Percentiles rank a stretch among this genome's conserved stretches.
These are phyloP conservation scores for Tubosaeta sp. DNA, from an alignment of 768 basidiomycete species.

Conservation along the genomic window DNA sequence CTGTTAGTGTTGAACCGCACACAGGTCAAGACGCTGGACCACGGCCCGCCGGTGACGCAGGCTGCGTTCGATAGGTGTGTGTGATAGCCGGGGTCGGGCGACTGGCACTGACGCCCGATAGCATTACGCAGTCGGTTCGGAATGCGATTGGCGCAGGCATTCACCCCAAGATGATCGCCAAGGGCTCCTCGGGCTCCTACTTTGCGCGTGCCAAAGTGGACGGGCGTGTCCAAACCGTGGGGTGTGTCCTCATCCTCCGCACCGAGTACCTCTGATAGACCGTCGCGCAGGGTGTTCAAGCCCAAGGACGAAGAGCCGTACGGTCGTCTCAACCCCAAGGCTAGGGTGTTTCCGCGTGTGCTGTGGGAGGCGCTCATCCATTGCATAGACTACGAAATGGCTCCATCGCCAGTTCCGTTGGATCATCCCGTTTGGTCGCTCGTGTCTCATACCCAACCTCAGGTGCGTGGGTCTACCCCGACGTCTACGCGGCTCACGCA, in stretches of 20 bases:
- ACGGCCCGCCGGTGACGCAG: conserved; percentile 71
- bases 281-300: conserved; percentile 69
- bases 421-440: conserved; percentile 87
- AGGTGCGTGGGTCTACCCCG: conserved; percentile 42
- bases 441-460: conserved; percentile 85
- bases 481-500: background rate
- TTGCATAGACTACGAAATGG: conserved; percentile 77
- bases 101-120: conserved; percentile 25
- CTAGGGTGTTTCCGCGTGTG: conserved; percentile 17
- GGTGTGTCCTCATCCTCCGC: conserved; percentile 43
- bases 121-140: conserved; percentile 60
- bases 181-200: conserved; percentile 88
- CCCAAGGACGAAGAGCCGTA: conserved; percentile 92
- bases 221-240: conserved; percentile 72
- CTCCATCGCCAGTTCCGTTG: conserved; percentile 83
- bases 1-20: conserved; percentile 5
- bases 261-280: conserved; percentile 2
- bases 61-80: conserved; percentile 67
- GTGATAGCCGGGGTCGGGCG: background rate
- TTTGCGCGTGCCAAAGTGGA: conserved; percentile 84
- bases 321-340: conserved; percentile 84
- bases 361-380: conserved; percentile 1
- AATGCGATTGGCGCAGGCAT: conserved; percentile 70
- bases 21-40: conserved; percentile 80
- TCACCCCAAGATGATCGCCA: conserved; percentile 87